Evolutionary conservation across 1,284 basidiomycete genomes (phyloP).

Genomic region (Rhodofomes roseus): DNA sequence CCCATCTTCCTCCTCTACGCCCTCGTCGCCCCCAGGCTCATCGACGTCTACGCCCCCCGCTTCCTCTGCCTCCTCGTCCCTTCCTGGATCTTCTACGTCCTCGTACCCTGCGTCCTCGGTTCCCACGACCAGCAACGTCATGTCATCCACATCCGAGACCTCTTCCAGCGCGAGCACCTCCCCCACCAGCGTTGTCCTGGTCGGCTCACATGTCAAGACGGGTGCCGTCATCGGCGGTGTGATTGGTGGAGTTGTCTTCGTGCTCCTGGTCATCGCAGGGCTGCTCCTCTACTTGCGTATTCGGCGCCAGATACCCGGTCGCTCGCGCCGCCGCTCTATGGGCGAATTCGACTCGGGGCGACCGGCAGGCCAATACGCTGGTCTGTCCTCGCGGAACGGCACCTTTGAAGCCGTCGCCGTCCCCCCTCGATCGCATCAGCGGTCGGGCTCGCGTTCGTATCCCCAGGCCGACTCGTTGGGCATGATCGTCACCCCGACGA

Average conservation of each 20-base stretch:
- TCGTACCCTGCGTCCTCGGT: slow-evolving; percentile 9
- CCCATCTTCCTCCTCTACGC: slow-evolving; percentile 5
- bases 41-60: not conserved
- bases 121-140: slow-evolving; percentile 5
- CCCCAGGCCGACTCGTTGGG: not conserved
- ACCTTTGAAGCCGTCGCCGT: slow-evolving; percentile 13
- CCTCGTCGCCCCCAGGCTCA: not conserved
- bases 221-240: slow-evolving; percentile 35
- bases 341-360: slow-evolving; percentile 10
- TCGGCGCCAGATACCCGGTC: slow-evolving; percentile 17
- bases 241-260: slow-evolving; percentile 28
- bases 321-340: slow-evolving; percentile 13
- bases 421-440: not conserved
- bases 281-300: slow-evolving; percentile 24
- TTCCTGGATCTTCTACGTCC: slow-evolving; percentile 5
- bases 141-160: slow-evolving; percentile 4
- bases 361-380: slow-evolving; percentile 20
- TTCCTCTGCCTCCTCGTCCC: slow-evolving; percentile 8
- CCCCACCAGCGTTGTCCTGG: slow-evolving; percentile 9
- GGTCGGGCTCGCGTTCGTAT: not conserved
- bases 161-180: slow-evolving; percentile 1
- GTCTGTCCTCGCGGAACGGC: slow-evolving; percentile 24
- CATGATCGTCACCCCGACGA: slow-evolving; percentile 5
- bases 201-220: slow-evolving; percentile 15
- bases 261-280: slow-evolving; percentile 15